Evolutionary conservation across 2,329 filamentous ascomycete species (phyloP), one percentile per base, ranked within the genome.

Genomic region (Talaromyces sp.): DNA sequence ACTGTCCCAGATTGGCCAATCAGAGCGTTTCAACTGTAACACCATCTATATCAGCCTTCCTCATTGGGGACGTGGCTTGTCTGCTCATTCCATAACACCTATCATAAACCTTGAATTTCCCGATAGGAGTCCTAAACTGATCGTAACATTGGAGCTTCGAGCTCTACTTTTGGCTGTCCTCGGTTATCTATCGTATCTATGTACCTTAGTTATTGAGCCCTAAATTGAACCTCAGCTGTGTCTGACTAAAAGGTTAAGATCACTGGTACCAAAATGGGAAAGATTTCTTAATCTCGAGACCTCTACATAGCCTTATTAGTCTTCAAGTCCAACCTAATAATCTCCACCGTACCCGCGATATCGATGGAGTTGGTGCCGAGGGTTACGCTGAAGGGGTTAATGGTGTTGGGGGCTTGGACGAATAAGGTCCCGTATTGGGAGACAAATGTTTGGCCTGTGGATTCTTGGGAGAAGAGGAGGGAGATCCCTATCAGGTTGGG

Each of bases 351-450:
- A 19, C 45, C 59, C 19, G 45, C 59, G 17, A 53, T 61, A 19
- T 61, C 59, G 15, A 61, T 31, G 3, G 59, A 34, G 19, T 61
- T 43, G 15, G 59, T 61, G 34, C 59, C 59, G 38, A 63, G 36
- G 29, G 36, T 58, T 17, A 62, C 51, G 51, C 67, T 56, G 36
- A 65, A 65, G 4, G 58, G 64, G 58, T 51, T 59, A 27, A 76
- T 68, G 3, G 72, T 69, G 11, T 66, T 60, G 8, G 72, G 64
- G 2, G 75, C 71, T 62, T 77, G 71, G 7, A 70, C 51, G 15
- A 68, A 69, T 11, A 72, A 71, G 38, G 70, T 69, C 4, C 62
- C 53, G 34, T 64, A 64, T 22, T 59, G 53, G 6, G 62, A 64
- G 7, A 54, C 31, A 27, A 51, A 64, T n/a, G 53, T n/a, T 22